These are phyloP conservation scores for Penicillium odoratum DNA, from an alignment of 495 filamentous ascomycete species.

Conservation along the genomic window DNA sequence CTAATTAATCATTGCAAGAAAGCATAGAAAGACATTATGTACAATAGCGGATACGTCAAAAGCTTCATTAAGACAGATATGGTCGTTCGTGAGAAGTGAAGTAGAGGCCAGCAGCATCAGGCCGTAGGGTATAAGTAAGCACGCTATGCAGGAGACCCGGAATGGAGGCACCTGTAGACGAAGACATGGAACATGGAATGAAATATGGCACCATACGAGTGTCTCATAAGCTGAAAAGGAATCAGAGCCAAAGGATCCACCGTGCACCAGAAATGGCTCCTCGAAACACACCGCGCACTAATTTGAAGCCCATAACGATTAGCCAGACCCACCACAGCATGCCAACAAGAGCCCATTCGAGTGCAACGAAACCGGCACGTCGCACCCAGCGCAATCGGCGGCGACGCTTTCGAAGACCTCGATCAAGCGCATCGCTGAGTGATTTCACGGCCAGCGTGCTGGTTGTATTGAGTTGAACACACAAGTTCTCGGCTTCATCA, in stretches of 20 bases:
- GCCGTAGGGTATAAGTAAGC: conserved; percentile 1
- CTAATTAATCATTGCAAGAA: not conserved
- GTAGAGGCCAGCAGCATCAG: not conserved
- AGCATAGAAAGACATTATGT: not conserved
- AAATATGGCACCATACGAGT: not conserved
- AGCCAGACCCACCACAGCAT: conserved; percentile 86
- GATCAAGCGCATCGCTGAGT: conserved; percentile 74
- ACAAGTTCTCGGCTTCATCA: conserved; percentile 75
- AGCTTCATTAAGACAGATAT: not conserved
- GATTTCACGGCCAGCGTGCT: conserved; percentile 75
- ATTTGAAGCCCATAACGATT: conserved; percentile 66
- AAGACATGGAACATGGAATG: not conserved
- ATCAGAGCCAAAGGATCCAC: conserved; percentile 77
- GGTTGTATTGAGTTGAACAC: conserved; percentile 68
- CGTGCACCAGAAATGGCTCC: conserved; percentile 56
- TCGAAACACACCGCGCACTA: conserved; percentile 59
- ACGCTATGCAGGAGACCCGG: not conserved
- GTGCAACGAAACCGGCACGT: conserved; percentile 63
- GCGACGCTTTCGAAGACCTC: conserved; percentile 64
- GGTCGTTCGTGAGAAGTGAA: not conserved
- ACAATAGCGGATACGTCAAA: not conserved
- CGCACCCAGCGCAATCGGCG: conserved; percentile 72
- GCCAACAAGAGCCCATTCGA: conserved; percentile 79
- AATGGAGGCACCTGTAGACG: not conserved
- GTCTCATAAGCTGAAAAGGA: not conserved